phyloP scores from a whole-genome alignment of 2,329 filamentous ascomycete genomes.

The Beauveria brongniartii region DNA sequence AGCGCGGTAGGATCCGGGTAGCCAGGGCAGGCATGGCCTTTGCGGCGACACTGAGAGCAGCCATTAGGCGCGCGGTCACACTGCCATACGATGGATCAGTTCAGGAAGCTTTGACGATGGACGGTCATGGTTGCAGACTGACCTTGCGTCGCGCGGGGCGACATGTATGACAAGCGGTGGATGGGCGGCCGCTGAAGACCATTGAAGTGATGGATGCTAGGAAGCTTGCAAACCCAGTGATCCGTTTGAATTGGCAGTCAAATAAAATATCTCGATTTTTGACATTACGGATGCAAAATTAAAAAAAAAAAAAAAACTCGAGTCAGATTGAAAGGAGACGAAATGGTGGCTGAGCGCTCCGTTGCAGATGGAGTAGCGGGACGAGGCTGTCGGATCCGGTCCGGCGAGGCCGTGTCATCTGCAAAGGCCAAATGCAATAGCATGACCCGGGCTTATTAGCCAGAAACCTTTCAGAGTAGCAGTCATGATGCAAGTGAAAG shows the following conservation, averaged over 20 bases:
- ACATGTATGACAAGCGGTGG: slow-evolving; percentile 21
- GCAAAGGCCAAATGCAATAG: not conserved
- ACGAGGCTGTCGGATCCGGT: not conserved
- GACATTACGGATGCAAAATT: not conserved
- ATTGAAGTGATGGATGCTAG: slow-evolving; percentile 8
- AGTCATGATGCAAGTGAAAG: no score
- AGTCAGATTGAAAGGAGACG: not conserved
- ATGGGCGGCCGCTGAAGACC: slow-evolving; percentile 23
- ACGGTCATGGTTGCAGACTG: slow-evolving; percentile 1
- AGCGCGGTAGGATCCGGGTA: slow-evolving; percentile 19
- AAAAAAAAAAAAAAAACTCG: not conserved
- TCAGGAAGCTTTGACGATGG: not conserved
- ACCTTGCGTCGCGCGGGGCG: slow-evolving; percentile 20
- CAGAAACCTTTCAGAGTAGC: no score
- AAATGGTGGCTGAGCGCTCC: not conserved
- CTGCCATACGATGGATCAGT: slow-evolving; percentile 10
- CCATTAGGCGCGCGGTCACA: slow-evolving; percentile 19
- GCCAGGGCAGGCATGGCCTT: slow-evolving; percentile 18
- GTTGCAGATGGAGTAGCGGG: not conserved
- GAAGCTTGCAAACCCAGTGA: not conserved
- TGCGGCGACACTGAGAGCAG: slow-evolving; percentile 22
- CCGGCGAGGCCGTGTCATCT: not conserved
- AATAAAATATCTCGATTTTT: no score
- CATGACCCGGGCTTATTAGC: not conserved
- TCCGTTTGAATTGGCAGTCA: not conserved